Percentiles rank a stretch among this genome's conserved stretches.
phyloP scores from a whole-genome alignment of 176 grass and related monocot species.

The Alopecurus myosuroides region DNA sequence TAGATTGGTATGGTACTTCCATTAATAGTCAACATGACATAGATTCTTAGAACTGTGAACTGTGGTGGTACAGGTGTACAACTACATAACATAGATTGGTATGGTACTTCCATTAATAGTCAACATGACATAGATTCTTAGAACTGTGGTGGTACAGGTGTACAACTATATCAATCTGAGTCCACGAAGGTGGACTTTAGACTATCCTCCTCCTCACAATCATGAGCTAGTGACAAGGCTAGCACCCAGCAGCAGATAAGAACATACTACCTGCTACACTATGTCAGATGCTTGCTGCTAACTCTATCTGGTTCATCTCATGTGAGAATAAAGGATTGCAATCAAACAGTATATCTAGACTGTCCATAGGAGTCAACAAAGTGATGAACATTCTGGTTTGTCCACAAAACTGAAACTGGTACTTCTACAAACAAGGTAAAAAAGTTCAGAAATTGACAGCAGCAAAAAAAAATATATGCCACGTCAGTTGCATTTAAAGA shows the following conservation, averaged over 20 bases:
- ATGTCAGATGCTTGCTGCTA: neutral
- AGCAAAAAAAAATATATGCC: constrained; percentile 4
- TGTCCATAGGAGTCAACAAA: neutral
- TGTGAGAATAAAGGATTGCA: neutral
- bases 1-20: too few relatives aligned
- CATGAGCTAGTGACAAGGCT: neutral
- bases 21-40: constrained; percentile 4
- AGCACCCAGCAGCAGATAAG: neutral
- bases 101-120: too few relatives aligned
- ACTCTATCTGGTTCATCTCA: neutral
- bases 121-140: neutral
- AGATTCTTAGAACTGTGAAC: neutral
- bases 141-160: neutral
- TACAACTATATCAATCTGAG: neutral
- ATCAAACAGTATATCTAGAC: neutral
- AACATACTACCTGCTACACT: neutral
- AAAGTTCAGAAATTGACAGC: constrained; percentile 3
- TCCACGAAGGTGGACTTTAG: neutral
- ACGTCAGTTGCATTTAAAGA: constrained; percentile 3
- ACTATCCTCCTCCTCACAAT: neutral
- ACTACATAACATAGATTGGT: too few relatives aligned
- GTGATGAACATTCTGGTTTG: neutral
- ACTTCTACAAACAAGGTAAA: neutral
- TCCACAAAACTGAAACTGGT: neutral
- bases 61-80: neutral